Evolutionary conservation across 2,329 filamentous ascomycete genomes (phyloP), one percentile per base, ranked within the genome.

Genomic region (Truncatella angustata): DNA sequence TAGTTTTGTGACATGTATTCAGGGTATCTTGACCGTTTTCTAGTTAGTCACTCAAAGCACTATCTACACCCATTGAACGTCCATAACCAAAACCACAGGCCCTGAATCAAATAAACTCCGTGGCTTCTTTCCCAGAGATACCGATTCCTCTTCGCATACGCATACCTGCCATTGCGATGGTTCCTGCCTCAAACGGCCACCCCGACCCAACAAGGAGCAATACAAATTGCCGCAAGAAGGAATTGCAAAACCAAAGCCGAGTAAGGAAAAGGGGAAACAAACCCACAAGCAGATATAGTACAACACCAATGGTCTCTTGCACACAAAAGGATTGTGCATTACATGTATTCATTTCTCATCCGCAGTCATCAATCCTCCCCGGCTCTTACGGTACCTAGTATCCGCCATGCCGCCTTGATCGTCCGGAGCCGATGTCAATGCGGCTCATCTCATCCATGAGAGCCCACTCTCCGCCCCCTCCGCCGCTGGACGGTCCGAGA

Each of bases 391-490:
- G 11, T n/a, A 28, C 7, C 36, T 56, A 68, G 52, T 66, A 66
- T 16, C 65, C 52, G 37, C 63, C 61, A 23, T 79, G 76, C 40
- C 81, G 72, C 60, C 80, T 72, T 23, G 80, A 78, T 53, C 83
- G 72, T 3, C 82, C 84, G 21, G 73, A 73, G n/a, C 84, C 84
- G 57, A 87, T 79, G 60, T 87, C 83, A 55, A 87, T 87, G 44
- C 76, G 75, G 60, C 79, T 84, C 76, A 92, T 80, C 70, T 92
- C 88, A 56, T 90, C 77, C 68, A 87, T 80, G 49, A 92, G 70
- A 18, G 86, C 82, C 68, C 77, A 76, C 56, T 81, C 74, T 52
- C 78, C 77, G 23, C 70, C 67, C 14, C 66, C 70, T 48, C 67
- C 71, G 30, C 70, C 69, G 4, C 67, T 69, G 2, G 56, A 24